Conservation (phyloP, 1,139 yeast species). For the Suhomyces terraborum region DNA sequence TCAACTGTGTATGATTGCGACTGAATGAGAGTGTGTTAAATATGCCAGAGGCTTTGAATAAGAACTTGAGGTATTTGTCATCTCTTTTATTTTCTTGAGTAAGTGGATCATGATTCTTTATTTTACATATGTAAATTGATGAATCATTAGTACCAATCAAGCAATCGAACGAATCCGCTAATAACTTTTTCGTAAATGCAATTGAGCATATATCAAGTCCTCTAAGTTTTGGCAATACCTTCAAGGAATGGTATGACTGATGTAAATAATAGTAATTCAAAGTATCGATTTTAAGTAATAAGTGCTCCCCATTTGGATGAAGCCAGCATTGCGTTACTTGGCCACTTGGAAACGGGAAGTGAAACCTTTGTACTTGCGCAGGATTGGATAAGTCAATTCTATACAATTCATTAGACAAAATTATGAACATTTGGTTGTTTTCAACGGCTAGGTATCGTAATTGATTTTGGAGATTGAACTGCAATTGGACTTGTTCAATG, state of each 20-base stretch:
- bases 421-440: slow-evolving; percentile 40
- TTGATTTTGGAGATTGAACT: slow-evolving; percentile 35
- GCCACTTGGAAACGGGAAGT: slow-evolving; percentile 24
- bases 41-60: slow-evolving; percentile 22
- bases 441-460: slow-evolving; percentile 24
- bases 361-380: slow-evolving; percentile 32
- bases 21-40: slow-evolving; percentile 26
- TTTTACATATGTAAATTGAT: slow-evolving; percentile 27
- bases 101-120: slow-evolving; percentile 28
- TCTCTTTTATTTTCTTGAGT: slow-evolving; percentile 37
- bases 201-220: slow-evolving; percentile 29
- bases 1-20: slow-evolving; percentile 31
- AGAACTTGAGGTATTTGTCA: slow-evolving; percentile 38
- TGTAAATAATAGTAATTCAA: slow-evolving; percentile 35
- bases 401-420: slow-evolving; percentile 25
- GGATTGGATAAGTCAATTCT: slow-evolving; percentile 44
- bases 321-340: slow-evolving; percentile 40
- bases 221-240: slow-evolving; percentile 36
- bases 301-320: slow-evolving; percentile 41
- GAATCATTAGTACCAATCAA: slow-evolving; percentile 36
- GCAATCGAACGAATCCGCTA: slow-evolving; percentile 32
- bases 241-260: slow-evolving; percentile 34
- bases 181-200: slow-evolving; percentile 19
- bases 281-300: slow-evolving; percentile 33
- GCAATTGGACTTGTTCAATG: slow-evolving; percentile 47